Evolutionary conservation across 2,329 filamentous ascomycete species (phyloP), one percentile per base, ranked within the genome.

Genomic region (Aureobasidium musti): DNA sequence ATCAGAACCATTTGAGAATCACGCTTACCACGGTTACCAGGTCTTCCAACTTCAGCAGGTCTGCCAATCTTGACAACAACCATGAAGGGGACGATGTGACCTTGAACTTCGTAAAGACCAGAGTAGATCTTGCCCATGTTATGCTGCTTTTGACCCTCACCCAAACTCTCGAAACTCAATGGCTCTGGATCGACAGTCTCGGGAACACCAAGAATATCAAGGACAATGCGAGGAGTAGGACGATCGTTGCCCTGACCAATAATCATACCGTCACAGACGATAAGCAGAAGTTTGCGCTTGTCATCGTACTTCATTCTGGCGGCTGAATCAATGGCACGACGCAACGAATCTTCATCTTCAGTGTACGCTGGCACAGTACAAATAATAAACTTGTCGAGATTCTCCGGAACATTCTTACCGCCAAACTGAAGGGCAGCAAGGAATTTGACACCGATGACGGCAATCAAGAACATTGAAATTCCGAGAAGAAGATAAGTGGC

Each of bases 111-210:
- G 77, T 99, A 99, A 5, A 99, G 83, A 74, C 95, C 95, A 23
- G 95, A 97, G 80, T 99, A 99, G 70, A 97, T 88, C 80, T 99
- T 99, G 78, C 91, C 95, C 94, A 98, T 98, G 79, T 99, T 99
- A 83, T 98, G 95, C 78, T 98, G 95, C 81, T 96, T 97, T 80
- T 90, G 87, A 76, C 95, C 95, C 79, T 98, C 94, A 67, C 95
- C 95, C 41, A 99, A 86, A 75, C 92, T 94, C 77, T 99, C 94
- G 73, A 99, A 99, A 83, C 92, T 97, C 67, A 99, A 84, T 2
- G 95, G 92, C 77, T 98, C 94, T 0, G 96, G 95, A 74, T 99
- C 94, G 19, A 97, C 91, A 2, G 89, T 91, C 72, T 97, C 93
- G 1, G 92, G 90, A 35, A 99, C 95, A 70, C 95, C 95, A 6